These are phyloP conservation scores for Rhizodiscina lignyota DNA, from an alignment of 495 filamentous ascomycete species.

Conservation along the genomic window DNA sequence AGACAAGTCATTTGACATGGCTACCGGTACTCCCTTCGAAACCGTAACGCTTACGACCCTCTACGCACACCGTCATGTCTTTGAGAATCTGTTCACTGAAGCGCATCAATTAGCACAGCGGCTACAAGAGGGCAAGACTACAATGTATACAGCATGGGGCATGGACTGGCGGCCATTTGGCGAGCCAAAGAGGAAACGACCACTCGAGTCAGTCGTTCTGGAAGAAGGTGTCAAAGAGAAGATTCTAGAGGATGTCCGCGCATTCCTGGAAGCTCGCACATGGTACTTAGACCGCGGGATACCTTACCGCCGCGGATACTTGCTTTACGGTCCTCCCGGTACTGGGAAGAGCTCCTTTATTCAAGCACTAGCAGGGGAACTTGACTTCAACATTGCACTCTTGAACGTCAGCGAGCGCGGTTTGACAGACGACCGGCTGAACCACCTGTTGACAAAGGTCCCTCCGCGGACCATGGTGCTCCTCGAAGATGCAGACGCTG, in stretches of 20 bases:
- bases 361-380: slow-evolving; percentile 76
- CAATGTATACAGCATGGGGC: slow-evolving; percentile 73
- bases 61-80: slow-evolving; percentile 70
- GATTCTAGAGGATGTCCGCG: slow-evolving; percentile 69
- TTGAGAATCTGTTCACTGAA: slow-evolving; percentile 71
- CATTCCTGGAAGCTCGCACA: slow-evolving; percentile 58
- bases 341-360: slow-evolving; percentile 96
- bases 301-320: slow-evolving; percentile 83
- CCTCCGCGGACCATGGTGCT: slow-evolving; percentile 74
- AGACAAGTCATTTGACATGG: slow-evolving; percentile 52
- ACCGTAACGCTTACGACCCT: slow-evolving; percentile 85
- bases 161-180: slow-evolving; percentile 75
- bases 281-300: slow-evolving; percentile 96
- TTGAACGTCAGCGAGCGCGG: slow-evolving; percentile 87
- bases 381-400: slow-evolving; percentile 90
- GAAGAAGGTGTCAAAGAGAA: slow-evolving; percentile 71
- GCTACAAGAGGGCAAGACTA: slow-evolving; percentile 81
- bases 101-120: slow-evolving; percentile 61
- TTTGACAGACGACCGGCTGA: slow-evolving; percentile 81
- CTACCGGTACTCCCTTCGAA: slow-evolving; percentile 79
- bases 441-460: slow-evolving; percentile 73
- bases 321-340: slow-evolving; percentile 86
- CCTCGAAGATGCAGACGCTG: slow-evolving; percentile 89
- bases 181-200: slow-evolving; percentile 70
- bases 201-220: slow-evolving; percentile 74